These are phyloP conservation scores for Malus sylvestris DNA, from an alignment of 306 rosid species.

Conservation along the genomic window DNA sequence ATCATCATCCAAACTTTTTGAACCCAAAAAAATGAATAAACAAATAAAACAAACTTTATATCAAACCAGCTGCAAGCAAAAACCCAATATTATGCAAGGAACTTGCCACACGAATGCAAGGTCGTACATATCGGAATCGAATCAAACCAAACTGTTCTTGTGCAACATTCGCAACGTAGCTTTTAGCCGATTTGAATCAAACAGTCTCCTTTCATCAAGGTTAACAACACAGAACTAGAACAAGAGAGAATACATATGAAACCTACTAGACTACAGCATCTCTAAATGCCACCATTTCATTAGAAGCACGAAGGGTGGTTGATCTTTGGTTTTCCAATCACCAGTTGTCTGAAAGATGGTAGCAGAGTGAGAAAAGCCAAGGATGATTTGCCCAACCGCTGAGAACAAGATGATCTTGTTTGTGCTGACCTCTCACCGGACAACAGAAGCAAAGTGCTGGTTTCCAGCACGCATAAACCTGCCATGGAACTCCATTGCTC, in stretches of 20 bases:
- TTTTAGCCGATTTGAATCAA: neutral
- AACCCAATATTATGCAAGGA: neutral
- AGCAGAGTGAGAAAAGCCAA: constrained; percentile 49
- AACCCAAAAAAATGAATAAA: neutral
- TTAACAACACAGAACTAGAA: neutral
- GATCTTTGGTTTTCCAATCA: too few species aligned
- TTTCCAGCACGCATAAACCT: constrained; percentile 36
- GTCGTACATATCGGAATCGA: neutral
- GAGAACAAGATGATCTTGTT: constrained; percentile 6
- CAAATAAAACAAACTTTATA: neutral
- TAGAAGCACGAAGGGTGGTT: neutral
- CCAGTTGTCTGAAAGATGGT: too few species aligned
- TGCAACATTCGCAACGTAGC: neutral
- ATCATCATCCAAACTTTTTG: neutral
- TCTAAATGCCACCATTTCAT: neutral
- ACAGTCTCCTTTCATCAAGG: neutral
- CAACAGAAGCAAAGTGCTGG: constrained; percentile 45
- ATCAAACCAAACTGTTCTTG: neutral
- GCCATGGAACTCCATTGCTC: constrained; percentile 51
- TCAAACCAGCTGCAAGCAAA: neutral
- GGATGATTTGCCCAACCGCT: constrained; percentile 85
- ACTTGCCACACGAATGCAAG: neutral
- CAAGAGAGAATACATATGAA: neutral
- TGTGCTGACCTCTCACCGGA: constrained; percentile 37
- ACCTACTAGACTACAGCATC: neutral